These are phyloP conservation scores for Nakazawaea ambrosiae DNA, from an alignment of 805 yeast genomes.

Conservation along the genomic window DNA sequence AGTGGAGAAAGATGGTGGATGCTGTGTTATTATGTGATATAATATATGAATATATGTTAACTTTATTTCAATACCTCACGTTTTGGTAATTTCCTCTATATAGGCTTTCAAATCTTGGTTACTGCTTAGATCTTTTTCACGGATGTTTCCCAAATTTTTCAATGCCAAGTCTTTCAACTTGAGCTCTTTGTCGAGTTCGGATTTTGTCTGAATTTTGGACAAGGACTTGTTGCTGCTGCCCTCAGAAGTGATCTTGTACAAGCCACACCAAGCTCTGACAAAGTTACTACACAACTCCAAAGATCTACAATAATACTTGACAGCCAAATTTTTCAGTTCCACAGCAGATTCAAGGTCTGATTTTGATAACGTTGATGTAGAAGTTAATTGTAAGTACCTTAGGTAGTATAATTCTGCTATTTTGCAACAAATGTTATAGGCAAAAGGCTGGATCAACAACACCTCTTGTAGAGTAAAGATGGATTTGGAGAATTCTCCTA, in stretches of 20 bases:
- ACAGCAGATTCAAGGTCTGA: slow-evolving; percentile 1
- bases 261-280: slow-evolving; percentile 70
- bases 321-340: slow-evolving; percentile 12
- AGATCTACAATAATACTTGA: slow-evolving; percentile 54
- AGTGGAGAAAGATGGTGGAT: slow-evolving; percentile 14
- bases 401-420: slow-evolving; percentile 46
- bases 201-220: background rate
- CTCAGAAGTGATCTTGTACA: slow-evolving; percentile 29
- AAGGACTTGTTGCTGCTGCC: too few relatives aligned
- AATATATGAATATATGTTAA: background rate
- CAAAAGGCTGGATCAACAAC: slow-evolving; percentile 58
- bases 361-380: slow-evolving; percentile 7
- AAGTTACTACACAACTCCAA: slow-evolving; percentile 72
- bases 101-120: too few relatives aligned
- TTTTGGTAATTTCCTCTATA: too few relatives aligned
- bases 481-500: slow-evolving; percentile 63
- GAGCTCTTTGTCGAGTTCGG: background rate
- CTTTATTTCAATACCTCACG: too few relatives aligned
- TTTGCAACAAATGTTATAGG: slow-evolving; percentile 57
- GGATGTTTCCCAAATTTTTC: background rate
- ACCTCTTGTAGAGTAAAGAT: slow-evolving; percentile 66
- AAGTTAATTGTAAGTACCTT: background rate
- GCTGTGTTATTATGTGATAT: slow-evolving; percentile 23
- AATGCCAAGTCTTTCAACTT: background rate
- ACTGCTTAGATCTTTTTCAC: too few relatives aligned